A percentile compares a stretch with the other conserved stretches of the same genome.
These are phyloP conservation scores for Phytophthora rubi DNA, from an alignment of 352 stramenopile species.

Conservation along the genomic window DNA sequence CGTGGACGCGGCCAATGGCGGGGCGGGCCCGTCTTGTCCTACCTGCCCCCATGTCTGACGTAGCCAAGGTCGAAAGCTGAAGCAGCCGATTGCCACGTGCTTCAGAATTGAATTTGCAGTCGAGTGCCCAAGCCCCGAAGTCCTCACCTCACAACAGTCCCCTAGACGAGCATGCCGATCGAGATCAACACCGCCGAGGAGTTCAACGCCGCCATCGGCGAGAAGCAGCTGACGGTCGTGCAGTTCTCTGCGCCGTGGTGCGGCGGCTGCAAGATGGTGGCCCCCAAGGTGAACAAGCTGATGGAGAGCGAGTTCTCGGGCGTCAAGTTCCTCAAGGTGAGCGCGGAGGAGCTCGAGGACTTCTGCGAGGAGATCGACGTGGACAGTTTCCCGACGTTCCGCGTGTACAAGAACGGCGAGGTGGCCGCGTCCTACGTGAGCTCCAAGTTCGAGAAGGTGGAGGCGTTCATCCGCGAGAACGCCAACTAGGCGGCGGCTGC, in stretches of 20 bases:
- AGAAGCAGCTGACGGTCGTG: constrained; percentile 62
- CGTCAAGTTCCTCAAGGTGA: constrained; percentile 77
- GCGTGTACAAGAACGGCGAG: constrained; percentile 78
- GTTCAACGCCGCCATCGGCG: constrained; percentile 51
- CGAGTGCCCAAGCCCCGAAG: constrained; percentile 3
- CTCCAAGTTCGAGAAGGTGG: constrained; percentile 84
- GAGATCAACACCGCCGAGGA: constrained; percentile 56
- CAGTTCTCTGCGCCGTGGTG: constrained; percentile 79
- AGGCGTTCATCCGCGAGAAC: constrained; percentile 74
- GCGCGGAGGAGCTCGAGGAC: constrained; percentile 75
- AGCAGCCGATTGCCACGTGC: constrained; percentile 14
- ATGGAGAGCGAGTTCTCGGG: constrained; percentile 54
- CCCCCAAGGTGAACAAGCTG: constrained; percentile 64
- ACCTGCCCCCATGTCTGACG: constrained; percentile 38
- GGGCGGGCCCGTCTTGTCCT: constrained; percentile 17
- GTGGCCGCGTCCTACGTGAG: constrained; percentile 73
- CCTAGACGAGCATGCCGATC: constrained; percentile 34
- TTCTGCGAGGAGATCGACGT: constrained; percentile 81
- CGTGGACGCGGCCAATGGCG: constrained; percentile 20
- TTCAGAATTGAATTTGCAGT: constrained; percentile 35
- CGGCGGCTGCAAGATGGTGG: constrained; percentile 78
- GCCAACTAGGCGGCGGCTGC: constrained; percentile 19
- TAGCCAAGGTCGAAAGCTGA: constrained; percentile 19
- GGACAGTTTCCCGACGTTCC: constrained; percentile 81
- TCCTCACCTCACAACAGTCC: no score